These are phyloP conservation scores for Leccinum angustisporum DNA, from an alignment of 1,284 basidiomycete genomes.

Conservation along the genomic window DNA sequence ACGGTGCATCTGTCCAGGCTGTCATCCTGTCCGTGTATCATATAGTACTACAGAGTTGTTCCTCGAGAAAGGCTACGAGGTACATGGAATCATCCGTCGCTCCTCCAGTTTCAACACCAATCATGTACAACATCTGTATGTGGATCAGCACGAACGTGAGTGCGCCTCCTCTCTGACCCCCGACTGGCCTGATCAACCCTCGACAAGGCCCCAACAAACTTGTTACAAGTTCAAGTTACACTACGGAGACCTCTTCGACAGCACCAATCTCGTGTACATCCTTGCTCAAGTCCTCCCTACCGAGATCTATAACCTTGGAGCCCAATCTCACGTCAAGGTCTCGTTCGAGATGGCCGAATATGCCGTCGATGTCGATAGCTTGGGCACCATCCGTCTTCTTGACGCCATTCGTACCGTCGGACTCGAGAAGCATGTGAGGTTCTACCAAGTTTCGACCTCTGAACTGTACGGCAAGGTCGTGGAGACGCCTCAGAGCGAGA, in stretches of 20 bases:
- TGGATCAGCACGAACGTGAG: conserved; percentile 81
- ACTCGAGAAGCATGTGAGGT: conserved; percentile 80
- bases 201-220: conserved; percentile 52
- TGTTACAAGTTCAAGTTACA: conserved; percentile 75
- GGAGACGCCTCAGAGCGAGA: conserved; percentile 88
- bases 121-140: conserved; percentile 86
- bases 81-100: conserved; percentile 90
- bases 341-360: conserved; percentile 98
- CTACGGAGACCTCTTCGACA: conserved; percentile 89
- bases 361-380: conserved; percentile 89
- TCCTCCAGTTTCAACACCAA: conserved; percentile 94
- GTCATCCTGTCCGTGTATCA: conserved; percentile 82
- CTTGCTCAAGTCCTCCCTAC: conserved; percentile 88
- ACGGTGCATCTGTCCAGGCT: conserved; percentile 99
- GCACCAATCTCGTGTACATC: conserved; percentile 92
- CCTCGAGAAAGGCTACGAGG: conserved; percentile 85
- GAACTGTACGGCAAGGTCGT: conserved; percentile 93
- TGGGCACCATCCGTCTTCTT: conserved; percentile 87
- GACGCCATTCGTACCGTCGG: conserved; percentile 93
- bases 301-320: conserved; percentile 93
- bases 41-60: conserved; percentile 79
- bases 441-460: conserved; percentile 93
- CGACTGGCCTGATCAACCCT: conserved; percentile 4
- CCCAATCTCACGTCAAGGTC: conserved; percentile 96
- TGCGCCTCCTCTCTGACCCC: conserved; percentile 3